These are phyloP conservation scores for Pythium volutum DNA, from an alignment of 352 stramenopile species.

Conservation along the genomic window DNA sequence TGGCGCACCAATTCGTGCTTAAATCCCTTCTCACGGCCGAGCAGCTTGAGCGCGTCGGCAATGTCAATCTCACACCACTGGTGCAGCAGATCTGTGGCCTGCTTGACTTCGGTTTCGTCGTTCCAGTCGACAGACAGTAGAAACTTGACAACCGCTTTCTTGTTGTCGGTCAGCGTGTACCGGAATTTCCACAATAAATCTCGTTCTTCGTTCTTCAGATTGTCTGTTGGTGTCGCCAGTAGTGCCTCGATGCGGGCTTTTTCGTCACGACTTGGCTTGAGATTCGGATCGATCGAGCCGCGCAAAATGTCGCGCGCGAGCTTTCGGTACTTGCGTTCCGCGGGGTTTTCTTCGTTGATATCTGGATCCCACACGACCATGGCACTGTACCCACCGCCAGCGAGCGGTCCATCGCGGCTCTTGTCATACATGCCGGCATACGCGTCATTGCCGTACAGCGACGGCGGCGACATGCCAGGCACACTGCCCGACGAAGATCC, in stretches of 20 bases:
- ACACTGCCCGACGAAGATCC: not conserved
- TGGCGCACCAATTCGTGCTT: slow-evolving; percentile 91
- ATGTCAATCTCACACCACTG: slow-evolving; percentile 95
- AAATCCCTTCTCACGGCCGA: slow-evolving; percentile 91
- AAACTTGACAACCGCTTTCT: slow-evolving; percentile 97
- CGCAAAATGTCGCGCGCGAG: slow-evolving; percentile 94
- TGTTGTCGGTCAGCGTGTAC: slow-evolving; percentile 94
- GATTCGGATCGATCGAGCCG: slow-evolving; percentile 95
- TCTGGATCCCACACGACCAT: slow-evolving; percentile 86
- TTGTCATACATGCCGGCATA: slow-evolving; percentile 19
- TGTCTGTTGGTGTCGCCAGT: slow-evolving; percentile 91
- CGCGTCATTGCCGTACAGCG: slow-evolving; percentile 16
- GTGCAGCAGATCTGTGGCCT: slow-evolving; percentile 80
- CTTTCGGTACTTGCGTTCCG: slow-evolving; percentile 98
- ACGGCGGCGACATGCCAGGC: slow-evolving; percentile 13
- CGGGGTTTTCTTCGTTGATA: slow-evolving; percentile 87
- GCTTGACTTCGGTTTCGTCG: slow-evolving; percentile 95
- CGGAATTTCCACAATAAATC: slow-evolving; percentile 96
- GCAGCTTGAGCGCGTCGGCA: slow-evolving; percentile 96
- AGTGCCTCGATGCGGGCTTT: slow-evolving; percentile 91
- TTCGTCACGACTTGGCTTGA: slow-evolving; percentile 97
- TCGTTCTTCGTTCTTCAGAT: slow-evolving; percentile 91
- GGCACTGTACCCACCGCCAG: slow-evolving; percentile 31
- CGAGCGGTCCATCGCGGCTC: slow-evolving; percentile 8
- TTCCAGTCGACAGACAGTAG: slow-evolving; percentile 98